Evolutionary conservation across 2,329 filamentous ascomycete genomes (phyloP).

Genomic region (Microdochium paspali): DNA sequence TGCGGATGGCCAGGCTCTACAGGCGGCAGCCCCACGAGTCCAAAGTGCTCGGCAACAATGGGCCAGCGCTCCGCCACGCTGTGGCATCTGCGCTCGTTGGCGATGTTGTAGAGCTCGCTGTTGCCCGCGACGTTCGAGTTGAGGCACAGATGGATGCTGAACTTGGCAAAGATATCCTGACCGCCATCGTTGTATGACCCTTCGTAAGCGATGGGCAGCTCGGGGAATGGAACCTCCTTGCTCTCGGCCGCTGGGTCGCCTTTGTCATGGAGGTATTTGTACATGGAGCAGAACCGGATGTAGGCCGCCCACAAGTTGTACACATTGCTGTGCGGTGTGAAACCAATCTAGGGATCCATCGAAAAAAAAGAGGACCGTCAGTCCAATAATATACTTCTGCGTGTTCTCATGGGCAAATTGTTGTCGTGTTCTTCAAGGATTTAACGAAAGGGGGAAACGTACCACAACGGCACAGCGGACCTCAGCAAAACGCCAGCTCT

Average conservation of each 20-base stretch:
- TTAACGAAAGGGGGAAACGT: slow-evolving; percentile 3
- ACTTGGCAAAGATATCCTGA: slow-evolving; percentile 15
- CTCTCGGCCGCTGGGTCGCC: slow-evolving; percentile 1
- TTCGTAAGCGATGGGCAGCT: slow-evolving; percentile 12
- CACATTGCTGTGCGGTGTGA: slow-evolving; percentile 26
- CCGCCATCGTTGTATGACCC: slow-evolving; percentile 21
- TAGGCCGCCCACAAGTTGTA: slow-evolving; percentile 27
- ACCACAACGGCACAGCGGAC: slow-evolving; percentile 26
- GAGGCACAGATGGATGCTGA: slow-evolving; percentile 19
- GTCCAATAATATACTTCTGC: too few relatives aligned
- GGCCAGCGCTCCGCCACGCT: slow-evolving; percentile 21
- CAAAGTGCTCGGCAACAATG: slow-evolving; percentile 19
- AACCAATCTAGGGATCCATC: slow-evolving; percentile 16
- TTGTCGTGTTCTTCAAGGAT: too few relatives aligned
- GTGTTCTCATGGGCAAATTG: too few relatives aligned
- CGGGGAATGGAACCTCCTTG: slow-evolving; percentile 18
- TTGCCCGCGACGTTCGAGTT: slow-evolving; percentile 8
- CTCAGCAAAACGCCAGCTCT: slow-evolving; percentile 25
- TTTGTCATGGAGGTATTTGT: slow-evolving; percentile 16
- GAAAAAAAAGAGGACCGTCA: neutral
- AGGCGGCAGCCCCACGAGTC: slow-evolving; percentile 12
- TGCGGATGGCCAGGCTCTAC: neutral
- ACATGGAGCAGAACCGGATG: slow-evolving; percentile 28
- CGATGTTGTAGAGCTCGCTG: slow-evolving; percentile 20
- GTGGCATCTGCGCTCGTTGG: slow-evolving; percentile 15